Evolutionary conservation across 257 asterid genomes (phyloP).

Genomic region (Solanum bukasovii): DNA sequence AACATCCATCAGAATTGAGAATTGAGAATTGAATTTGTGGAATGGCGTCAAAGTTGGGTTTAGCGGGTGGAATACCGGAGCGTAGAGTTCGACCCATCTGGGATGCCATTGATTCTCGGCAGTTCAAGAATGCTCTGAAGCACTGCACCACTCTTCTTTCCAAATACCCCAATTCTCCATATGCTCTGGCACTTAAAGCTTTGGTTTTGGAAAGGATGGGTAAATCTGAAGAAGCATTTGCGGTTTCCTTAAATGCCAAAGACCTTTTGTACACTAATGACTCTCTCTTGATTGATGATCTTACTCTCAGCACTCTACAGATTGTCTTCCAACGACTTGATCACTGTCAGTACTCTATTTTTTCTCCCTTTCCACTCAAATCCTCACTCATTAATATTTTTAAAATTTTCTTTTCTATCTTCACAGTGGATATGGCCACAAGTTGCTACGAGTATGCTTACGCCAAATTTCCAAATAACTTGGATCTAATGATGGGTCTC

Average conservation of each 20-base stretch:
- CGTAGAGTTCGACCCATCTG: constrained; percentile 87
- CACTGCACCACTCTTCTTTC: constrained; percentile 57
- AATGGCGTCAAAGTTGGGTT: constrained; percentile 87
- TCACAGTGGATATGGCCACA: constrained; percentile 89
- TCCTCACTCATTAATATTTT: background rate
- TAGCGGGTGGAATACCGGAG: constrained; percentile 93
- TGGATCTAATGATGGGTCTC: constrained; percentile 89
- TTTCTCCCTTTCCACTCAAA: background rate
- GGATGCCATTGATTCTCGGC: constrained; percentile 96
- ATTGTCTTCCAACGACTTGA: constrained; percentile 91
- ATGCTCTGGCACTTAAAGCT: constrained; percentile 87
- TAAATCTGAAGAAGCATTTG: constrained; percentile 69
- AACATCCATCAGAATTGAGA: background rate
- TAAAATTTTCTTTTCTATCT: background rate
- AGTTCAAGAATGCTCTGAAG: constrained; percentile 88
- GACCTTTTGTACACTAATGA: constrained; percentile 48
- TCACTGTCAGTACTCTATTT: constrained; percentile 45
- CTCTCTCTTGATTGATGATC: constrained; percentile 66
- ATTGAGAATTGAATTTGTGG: background rate
- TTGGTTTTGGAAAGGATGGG: constrained; percentile 81
- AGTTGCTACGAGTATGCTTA: constrained; percentile 89
- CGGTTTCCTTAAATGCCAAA: constrained; percentile 74
- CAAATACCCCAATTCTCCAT: constrained; percentile 76
- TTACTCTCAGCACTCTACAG: constrained; percentile 88
- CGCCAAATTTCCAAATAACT: constrained; percentile 59